Base-by-base conservation (phyloP, 2,329 filamentous ascomycete species). In the Lasiodiplodia theobromae region DNA sequence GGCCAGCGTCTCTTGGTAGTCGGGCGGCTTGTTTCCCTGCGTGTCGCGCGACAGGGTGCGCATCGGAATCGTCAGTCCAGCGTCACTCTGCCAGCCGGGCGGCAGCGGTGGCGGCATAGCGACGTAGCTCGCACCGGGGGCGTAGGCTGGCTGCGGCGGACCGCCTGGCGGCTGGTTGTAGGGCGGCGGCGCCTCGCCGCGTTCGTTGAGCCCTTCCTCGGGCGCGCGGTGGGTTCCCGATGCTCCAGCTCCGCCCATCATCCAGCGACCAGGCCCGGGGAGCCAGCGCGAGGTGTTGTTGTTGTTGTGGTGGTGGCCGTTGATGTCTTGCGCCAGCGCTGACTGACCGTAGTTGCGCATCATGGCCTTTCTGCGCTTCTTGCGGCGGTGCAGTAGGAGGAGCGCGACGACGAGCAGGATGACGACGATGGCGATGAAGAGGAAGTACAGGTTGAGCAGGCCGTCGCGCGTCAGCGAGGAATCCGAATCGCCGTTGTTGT, bases 121-220 rank as follows among this genome's bases (percentile, higher is more conserved):
- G 11, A 31, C 47, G 21, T 16, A 52, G 12, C 38, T n/a, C 2
- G 28, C 54, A 31, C 44, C 34, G 10, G 44, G 28, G 16, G 38
- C 40, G 47, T 64, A 64, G 7, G 64, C 49, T 18, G 38, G 21
- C 38, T 53, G 52, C 38, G 64, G 53, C 21, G 56, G 47, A 8
- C 53, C 56, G 18, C 56, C 47, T 1, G 58, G 60, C 18, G 67
- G 58, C n/a, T 68, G 80, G 72, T 73, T 81, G 75, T 91, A 91
- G 0, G 89, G 87, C 58, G 89, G 89, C 62, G 89, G 89, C 11
- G 88, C 87, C 75, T 91, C 88, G 34, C 89, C 89, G 53, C 84
- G 77, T 78, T 90, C 88, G 74, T 91, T 85, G 68, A 91, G 77
- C 0, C 89, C 89, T 71, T 91, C 89, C 56, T 85, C 81, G 14